Conservation (phyloP, 768 basidiomycete species). For the Pulveroboletus sp. region DNA sequence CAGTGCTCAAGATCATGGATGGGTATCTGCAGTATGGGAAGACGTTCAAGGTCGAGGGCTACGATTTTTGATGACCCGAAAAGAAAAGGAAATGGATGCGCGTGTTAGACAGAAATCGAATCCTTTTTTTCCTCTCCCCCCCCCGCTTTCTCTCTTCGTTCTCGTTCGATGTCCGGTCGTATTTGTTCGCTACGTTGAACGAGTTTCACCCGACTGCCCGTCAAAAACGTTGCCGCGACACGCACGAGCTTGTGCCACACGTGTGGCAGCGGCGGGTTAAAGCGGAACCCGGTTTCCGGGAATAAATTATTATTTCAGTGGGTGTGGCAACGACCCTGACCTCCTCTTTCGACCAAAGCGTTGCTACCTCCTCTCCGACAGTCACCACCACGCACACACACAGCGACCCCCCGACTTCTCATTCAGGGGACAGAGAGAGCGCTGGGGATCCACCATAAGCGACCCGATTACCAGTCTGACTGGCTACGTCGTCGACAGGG, state of each 20-base stretch:
- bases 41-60: constrained; percentile 83
- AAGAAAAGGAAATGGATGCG: background rate
- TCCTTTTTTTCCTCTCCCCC: no score
- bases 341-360: background rate
- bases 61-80: constrained; percentile 51
- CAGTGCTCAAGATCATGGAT: constrained; percentile 90
- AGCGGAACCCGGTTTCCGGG: background rate
- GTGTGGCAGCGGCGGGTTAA: background rate
- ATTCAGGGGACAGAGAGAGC: background rate
- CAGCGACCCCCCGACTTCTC: background rate
- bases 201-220: no score
- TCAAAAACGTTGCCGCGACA: no score
- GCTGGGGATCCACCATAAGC: no score
- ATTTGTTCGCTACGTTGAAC: background rate
- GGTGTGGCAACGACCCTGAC: background rate
- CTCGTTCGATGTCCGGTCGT: background rate
- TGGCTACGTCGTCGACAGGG: background rate
- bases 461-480: no score
- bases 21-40: constrained; percentile 85
- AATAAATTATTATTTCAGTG: background rate
- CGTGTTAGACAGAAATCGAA: background rate
- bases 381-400: background rate
- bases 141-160: background rate
- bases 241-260: background rate
- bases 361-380: background rate